phyloP scores from a whole-genome alignment of 2,329 filamentous ascomycete genomes.

The Cryphonectria radicalis region DNA sequence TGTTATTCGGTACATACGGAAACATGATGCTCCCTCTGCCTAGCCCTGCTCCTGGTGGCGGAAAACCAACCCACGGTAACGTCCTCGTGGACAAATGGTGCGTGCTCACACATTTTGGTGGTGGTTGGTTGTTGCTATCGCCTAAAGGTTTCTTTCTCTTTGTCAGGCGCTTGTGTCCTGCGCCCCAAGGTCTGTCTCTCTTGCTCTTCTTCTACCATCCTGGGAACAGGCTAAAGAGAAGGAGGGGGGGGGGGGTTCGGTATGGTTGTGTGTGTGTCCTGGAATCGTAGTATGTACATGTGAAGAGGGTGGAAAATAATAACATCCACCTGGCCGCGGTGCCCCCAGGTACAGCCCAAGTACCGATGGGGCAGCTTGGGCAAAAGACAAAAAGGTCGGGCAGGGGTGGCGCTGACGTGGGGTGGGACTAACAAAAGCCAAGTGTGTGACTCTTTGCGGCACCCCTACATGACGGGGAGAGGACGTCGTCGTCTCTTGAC shows the following conservation, averaged over 20 bases:
- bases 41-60: not conserved
- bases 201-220: not conserved
- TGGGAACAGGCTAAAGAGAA: not conserved
- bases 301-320: conserved; percentile 11
- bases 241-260: no score
- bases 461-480: conserved; percentile 20
- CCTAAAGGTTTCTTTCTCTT: not conserved
- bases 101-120: not conserved
- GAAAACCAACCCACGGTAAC: not conserved
- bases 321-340: not conserved
- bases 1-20: conserved; percentile 21
- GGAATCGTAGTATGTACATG: no score
- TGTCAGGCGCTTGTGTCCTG: not conserved
- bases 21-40: not conserved
- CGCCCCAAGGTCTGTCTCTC: not conserved
- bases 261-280: no score
- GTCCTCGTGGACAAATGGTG: not conserved
- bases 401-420: conserved; percentile 22
- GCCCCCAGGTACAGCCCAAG: conserved; percentile 20
- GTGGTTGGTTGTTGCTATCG: not conserved
- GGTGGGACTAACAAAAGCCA: conserved; percentile 14
- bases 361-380: conserved; percentile 4
- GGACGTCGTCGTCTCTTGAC: conserved; percentile 4
- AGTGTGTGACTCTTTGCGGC: conserved; percentile 29
- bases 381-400: not conserved